phyloP scores from a whole-genome alignment of 805 yeast species.

The Starmerella asiatica region DNA sequence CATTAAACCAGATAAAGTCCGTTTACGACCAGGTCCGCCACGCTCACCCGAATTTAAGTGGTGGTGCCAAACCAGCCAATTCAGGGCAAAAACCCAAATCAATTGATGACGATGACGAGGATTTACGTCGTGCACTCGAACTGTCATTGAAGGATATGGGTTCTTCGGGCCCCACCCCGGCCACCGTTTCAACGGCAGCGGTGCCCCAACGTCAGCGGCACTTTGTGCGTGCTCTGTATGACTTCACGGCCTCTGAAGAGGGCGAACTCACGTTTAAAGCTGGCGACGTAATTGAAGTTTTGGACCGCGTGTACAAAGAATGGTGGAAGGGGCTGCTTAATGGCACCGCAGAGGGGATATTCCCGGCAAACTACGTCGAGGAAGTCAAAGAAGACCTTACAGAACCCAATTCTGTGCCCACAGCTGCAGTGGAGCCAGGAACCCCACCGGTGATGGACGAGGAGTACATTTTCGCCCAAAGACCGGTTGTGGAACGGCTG shows the following conservation, averaged over 20 bases:
- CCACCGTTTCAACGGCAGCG: conserved; percentile 5
- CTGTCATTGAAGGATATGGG: conserved; percentile 15
- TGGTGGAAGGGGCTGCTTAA: conserved; percentile 89
- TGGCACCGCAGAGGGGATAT: conserved; percentile 74
- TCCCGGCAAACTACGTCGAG: conserved; percentile 78
- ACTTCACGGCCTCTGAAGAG: conserved; percentile 59
- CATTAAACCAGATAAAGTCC: conserved; percentile 54
- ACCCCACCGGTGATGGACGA: conserved; percentile 30
- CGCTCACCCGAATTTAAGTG: conserved; percentile 31
- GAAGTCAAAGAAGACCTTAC: neutral
- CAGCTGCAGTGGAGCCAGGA: neutral
- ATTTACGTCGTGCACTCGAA: conserved; percentile 48
- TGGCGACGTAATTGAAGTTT: conserved; percentile 77
- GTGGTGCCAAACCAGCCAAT: conserved; percentile 37
- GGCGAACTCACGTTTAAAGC: conserved; percentile 78
- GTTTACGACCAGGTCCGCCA: conserved; percentile 39
- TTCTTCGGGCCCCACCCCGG: neutral
- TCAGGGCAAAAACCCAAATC: neutral
- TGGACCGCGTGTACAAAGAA: conserved; percentile 78
- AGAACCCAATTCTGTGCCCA: neutral
- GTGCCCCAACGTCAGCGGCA: neutral
- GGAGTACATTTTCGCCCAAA: conserved; percentile 38
- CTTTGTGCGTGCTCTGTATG: conserved; percentile 75
- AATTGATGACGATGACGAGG: conserved; percentile 55
- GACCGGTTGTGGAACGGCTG: conserved; percentile 55